phyloP scores from a whole-genome alignment of 2,329 filamentous ascomycete species.

The Fusarium sp. region DNA sequence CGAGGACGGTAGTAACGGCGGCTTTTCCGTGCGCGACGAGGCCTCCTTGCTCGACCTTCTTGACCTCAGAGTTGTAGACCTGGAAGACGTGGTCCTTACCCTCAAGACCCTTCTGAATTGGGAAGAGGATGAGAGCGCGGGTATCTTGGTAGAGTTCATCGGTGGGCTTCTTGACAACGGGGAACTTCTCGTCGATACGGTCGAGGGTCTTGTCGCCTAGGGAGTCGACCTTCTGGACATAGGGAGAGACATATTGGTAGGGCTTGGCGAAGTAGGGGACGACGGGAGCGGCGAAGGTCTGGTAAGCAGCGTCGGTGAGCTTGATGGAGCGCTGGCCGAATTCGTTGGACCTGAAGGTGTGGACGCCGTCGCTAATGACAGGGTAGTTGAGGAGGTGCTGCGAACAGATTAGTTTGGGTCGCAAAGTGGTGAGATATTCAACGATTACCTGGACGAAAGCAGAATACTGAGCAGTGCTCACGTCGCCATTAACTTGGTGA shows the following conservation, averaged over 20 bases:
- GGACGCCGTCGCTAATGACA: conserved; percentile 79
- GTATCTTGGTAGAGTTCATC: conserved; percentile 73
- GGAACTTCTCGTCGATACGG: conserved; percentile 75
- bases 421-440: background rate
- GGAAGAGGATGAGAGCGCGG: conserved; percentile 68
- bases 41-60: conserved; percentile 71
- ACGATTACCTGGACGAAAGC: conserved; percentile 56
- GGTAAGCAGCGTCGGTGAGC: conserved; percentile 78
- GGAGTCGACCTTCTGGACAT: conserved; percentile 82
- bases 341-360: conserved; percentile 81
- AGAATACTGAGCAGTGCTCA: conserved; percentile 55
- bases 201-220: conserved; percentile 77
- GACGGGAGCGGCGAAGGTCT: conserved; percentile 79
- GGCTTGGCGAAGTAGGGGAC: conserved; percentile 77
- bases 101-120: conserved; percentile 68
- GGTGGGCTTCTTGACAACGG: conserved; percentile 79
- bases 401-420: background rate
- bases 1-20: conserved; percentile 71
- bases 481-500: conserved; percentile 62
- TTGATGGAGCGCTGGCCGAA: conserved; percentile 85
- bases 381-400: conserved; percentile 90
- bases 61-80: conserved; percentile 67
- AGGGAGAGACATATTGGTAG: conserved; percentile 84
- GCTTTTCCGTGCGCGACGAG: conserved; percentile 76
- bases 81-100: conserved; percentile 69